Evolutionary conservation across 306 rosid species (phyloP).

Genomic region (Vigna mungo): DNA sequence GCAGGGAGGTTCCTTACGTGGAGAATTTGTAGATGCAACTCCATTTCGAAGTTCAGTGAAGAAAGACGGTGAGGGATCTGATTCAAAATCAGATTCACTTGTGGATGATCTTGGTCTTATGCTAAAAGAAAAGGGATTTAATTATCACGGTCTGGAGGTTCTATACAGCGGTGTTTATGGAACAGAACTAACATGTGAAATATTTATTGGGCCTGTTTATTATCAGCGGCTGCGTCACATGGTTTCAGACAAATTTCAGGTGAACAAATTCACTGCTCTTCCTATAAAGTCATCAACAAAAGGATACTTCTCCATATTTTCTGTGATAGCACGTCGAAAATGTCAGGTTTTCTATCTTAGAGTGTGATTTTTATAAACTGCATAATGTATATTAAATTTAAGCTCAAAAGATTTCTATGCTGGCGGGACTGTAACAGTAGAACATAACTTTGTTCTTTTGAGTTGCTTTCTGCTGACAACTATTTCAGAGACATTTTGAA

Average conservation of each 20-base stretch:
- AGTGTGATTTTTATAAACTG: not conserved
- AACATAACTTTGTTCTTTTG: not conserved
- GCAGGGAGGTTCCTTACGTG: constrained; percentile 89
- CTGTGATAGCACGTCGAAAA: not conserved
- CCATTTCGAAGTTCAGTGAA: constrained; percentile 74
- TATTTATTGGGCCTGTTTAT: constrained; percentile 95
- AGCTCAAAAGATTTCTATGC: not conserved
- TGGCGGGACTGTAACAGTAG: not conserved
- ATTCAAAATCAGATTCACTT: constrained; percentile 59
- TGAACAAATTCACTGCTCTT: constrained; percentile 35
- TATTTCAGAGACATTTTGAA: not conserved
- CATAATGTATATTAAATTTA: not conserved
- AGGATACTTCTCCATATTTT: not conserved
- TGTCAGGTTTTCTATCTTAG: not conserved
- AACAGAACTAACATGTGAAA: constrained; percentile 84
- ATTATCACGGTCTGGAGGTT: constrained; percentile 90
- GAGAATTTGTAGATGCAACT: constrained; percentile 82
- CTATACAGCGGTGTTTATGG: constrained; percentile 96
- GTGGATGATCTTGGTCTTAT: constrained; percentile 86
- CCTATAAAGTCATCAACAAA: constrained; percentile 20
- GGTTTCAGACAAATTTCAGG: constrained; percentile 99
- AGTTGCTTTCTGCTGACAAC: not conserved
- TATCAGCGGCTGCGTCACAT: constrained; percentile 95
- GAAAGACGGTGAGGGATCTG: constrained; percentile 51
- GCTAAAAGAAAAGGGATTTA: constrained; percentile 82